Evolutionary conservation across 1,139 yeast genomes (phyloP), one percentile per base, ranked within the genome.

Genomic region (Kodamaea suecica): DNA sequence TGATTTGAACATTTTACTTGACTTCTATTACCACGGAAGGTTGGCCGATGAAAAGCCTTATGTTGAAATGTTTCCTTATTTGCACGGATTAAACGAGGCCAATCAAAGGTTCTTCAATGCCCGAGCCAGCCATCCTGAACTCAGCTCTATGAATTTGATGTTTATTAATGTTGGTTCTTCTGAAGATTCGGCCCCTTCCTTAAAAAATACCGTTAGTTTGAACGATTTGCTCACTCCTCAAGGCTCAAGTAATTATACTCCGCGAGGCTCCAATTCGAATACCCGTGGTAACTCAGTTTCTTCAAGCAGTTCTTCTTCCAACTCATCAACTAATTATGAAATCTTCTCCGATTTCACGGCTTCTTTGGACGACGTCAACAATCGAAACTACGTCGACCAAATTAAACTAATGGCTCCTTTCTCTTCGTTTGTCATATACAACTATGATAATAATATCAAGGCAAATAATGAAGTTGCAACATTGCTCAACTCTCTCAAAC

Each of bases 371-470:
- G 60, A 53, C 10, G 46, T 63, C 30, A 53, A 57, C 37, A 66
- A 61, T 38, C 45, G 73, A 16, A 65, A 64, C 42, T 66, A 48
- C 38, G 44, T 45, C 23, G 45, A 44, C 23, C 73, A 66, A 41
- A 42, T 57, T n/a, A 49, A 52, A 33, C 43, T 66, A 29, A 56
- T 59, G 55, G 63, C 67, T 1, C 54, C 61, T 6, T 44, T 64
- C 12, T 58, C 65, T 12, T 55, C 63, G 36, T 63, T 65, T 37
- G 45, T 66, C 2, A 43, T 65, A 9, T 66, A 64, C 43, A 61
- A 61, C 37, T 56, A 55, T 43, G 44, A 48, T 15, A 46, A 42
- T 23, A 33, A 38, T 23, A 4, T 23, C 8, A 41, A 50, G 32
- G 43, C 45, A 21, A 38, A 50, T 41, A 12, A 39, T 19, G 38